These are phyloP conservation scores for Solanum rostratum DNA, from an alignment of 257 asterid species.

Conservation along the genomic window DNA sequence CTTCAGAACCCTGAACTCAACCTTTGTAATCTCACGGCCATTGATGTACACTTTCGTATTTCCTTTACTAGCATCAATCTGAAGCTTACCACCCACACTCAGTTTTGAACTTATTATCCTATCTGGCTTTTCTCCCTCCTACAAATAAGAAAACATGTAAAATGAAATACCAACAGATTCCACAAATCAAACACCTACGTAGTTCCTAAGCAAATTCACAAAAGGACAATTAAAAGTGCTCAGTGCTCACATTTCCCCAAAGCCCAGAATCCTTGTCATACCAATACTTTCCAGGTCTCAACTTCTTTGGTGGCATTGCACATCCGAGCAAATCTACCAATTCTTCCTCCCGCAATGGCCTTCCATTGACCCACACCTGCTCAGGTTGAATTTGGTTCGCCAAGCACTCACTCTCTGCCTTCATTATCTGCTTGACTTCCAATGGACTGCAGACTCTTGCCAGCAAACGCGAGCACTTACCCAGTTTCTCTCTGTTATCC, in stretches of 20 bases:
- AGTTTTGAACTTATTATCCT: conserved; percentile 43
- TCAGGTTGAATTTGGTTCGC: conserved; percentile 56
- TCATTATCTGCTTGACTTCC: conserved; percentile 35
- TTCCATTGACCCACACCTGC: conserved; percentile 49
- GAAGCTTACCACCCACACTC: conserved; percentile 57
- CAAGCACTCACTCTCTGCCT: conserved; percentile 48
- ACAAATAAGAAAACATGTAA: not conserved
- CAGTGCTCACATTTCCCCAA: conserved; percentile 71
- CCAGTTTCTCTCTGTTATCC: conserved; percentile 36
- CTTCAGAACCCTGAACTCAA: conserved; percentile 62
- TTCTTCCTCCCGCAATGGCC: conserved; percentile 41
- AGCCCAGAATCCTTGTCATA: conserved; percentile 73
- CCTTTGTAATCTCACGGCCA: conserved; percentile 62
- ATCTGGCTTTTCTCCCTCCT: conserved; percentile 69
- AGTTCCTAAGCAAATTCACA: not conserved
- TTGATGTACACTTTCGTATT: conserved; percentile 50
- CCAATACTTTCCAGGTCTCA: conserved; percentile 70
- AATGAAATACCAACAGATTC: not conserved
- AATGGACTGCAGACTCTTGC: conserved; percentile 23
- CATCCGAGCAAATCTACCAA: conserved; percentile 45
- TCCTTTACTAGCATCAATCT: conserved; percentile 49
- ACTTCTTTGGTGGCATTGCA: conserved; percentile 27
- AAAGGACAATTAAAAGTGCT: conserved; percentile 1
- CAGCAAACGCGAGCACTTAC: conserved; percentile 35
- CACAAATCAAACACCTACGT: not conserved